Base-by-base conservation (phyloP, 1,284 basidiomycete genomes). In the Omphalotus olearius region DNA sequence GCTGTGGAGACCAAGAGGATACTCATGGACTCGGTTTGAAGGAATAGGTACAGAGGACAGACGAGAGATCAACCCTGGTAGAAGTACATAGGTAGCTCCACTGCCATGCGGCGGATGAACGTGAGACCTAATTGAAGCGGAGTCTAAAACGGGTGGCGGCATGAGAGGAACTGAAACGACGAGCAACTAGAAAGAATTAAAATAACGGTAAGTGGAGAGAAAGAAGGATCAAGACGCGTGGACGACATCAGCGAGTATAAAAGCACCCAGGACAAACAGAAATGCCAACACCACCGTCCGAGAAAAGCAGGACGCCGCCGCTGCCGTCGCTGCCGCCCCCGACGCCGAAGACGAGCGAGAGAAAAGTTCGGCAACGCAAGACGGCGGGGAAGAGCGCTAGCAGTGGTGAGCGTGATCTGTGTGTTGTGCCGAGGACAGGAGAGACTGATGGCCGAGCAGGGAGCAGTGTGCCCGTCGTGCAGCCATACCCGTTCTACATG, bases 11-110 rank as follows among this genome's bases (percentile, higher is more conserved):
- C 84, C 89, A 1, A 68, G 71, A 20, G 87, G 88, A 11, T 79
- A 73, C 62, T 85, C 85, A 40, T 91, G 85, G 86, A n/a, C n/a
- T n/a, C n/a, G n/a, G n/a, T n/a, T 62, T 90, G 37, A 71, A 25
- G 79, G 64, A 18, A 57, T 77, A 16, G 82, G 75, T 53, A 84
- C 80, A 43, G 80, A 85, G 64, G 88, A 91, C 65, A 76, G 75
- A 66, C 71, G 88, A 50, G 73, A 76, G 56, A 68, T 86, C 4
- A 89, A 89, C 62, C 86, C 87, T 9, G 74, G 72, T 23, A 23
- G 23, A 23, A 23, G 23, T 23, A 23, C n/a, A n/a, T n/a, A n/a
- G 7, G 6, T 1, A 25, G 62, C 66, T 66, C 66, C 66, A 68
- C 66, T 62, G 48, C 59, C 66, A 67, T 64, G 60, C 62, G 65